These are phyloP conservation scores for Gnetum montanum DNA, from an alignment of 75 land plant species.

Conservation along the genomic window DNA sequence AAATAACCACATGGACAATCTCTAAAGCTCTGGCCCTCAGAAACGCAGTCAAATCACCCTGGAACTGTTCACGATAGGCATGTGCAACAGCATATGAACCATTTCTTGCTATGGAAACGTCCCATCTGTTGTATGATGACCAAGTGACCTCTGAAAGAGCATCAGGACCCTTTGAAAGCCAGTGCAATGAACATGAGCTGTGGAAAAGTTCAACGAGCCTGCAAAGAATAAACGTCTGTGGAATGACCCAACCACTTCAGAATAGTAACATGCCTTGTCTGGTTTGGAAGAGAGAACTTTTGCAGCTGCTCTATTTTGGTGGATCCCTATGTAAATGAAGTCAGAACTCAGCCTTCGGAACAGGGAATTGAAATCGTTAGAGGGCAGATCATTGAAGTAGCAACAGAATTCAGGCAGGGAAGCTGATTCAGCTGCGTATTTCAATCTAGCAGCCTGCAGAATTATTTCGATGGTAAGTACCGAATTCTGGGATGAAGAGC, in stretches of 20 bases:
- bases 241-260: neutral
- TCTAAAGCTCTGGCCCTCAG: neutral
- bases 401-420: neutral
- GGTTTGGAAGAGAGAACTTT: too few relatives aligned
- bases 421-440: neutral
- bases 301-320: neutral
- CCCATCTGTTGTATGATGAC: neutral
- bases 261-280: neutral
- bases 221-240: neutral
- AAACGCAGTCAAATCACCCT: neutral
- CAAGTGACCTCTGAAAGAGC: neutral
- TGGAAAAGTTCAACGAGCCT: neutral
- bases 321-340: neutral
- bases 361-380: slow-evolving; percentile 3
- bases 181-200: neutral
- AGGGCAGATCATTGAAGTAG: neutral
- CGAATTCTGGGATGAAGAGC: neutral
- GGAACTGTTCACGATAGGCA: neutral
- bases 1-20: neutral
- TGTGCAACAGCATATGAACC: neutral
- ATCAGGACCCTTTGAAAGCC: neutral
- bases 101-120: neutral
- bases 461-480: neutral
- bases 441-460: neutral
- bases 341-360: neutral